Conservation (phyloP, 2,329 filamentous ascomycete genomes). For the Claviceps pusilla region DNA sequence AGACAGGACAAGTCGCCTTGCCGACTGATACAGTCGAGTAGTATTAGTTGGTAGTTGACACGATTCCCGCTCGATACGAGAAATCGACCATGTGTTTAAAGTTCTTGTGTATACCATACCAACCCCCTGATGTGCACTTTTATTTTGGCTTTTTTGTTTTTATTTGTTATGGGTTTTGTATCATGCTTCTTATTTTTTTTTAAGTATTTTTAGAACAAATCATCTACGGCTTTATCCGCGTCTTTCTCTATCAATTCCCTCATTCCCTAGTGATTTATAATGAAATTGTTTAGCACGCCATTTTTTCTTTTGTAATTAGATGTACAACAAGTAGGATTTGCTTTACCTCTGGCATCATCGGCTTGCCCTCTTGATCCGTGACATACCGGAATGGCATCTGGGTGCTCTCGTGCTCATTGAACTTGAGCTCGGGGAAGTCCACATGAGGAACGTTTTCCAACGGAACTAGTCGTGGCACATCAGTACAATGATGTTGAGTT, state of each 20-base stretch:
- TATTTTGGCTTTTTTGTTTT: background rate
- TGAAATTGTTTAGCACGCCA: slow-evolving; percentile 10
- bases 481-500: background rate
- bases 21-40: background rate
- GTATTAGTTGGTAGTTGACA: background rate
- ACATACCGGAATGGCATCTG: slow-evolving; percentile 99
- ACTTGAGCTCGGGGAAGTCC: slow-evolving; percentile 77
- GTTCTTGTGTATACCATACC: background rate
- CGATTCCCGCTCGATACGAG: background rate
- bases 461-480: slow-evolving; percentile 37
- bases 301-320: too few species aligned
- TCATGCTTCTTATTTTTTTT: background rate
- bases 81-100: background rate
- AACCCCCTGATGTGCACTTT: background rate
- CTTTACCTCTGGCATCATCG: slow-evolving; percentile 80
- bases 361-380: slow-evolving; percentile 54
- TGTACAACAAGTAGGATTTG: background rate
- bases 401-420: slow-evolving; percentile 84
- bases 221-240: slow-evolving; percentile 79
- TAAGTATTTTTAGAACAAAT: slow-evolving; percentile 46
- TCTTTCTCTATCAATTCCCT: slow-evolving; percentile 84
- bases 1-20: background rate
- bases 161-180: background rate
- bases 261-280: slow-evolving; percentile 55
- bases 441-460: slow-evolving; percentile 68